Percentiles rank a stretch among this genome's conserved stretches.
These are phyloP conservation scores for Eucalyptus rudis DNA, from an alignment of 345 rosid species.

Conservation along the genomic window DNA sequence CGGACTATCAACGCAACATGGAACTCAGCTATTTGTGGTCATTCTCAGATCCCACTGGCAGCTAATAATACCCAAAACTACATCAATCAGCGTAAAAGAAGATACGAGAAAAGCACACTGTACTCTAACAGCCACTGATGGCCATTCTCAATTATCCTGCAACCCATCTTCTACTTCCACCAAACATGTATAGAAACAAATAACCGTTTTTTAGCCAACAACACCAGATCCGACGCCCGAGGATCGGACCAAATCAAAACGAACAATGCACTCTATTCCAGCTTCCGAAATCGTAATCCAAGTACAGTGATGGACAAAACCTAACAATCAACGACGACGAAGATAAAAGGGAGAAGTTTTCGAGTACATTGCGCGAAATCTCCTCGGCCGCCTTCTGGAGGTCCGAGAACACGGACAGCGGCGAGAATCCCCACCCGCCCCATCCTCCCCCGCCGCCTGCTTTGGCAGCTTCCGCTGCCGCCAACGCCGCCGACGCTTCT, in stretches of 20 bases:
- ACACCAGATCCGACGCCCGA: background rate
- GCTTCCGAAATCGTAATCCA: background rate
- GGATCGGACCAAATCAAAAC: background rate
- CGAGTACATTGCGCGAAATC: conserved; percentile 77
- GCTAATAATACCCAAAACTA: background rate
- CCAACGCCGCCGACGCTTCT: background rate
- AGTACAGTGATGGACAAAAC: background rate
- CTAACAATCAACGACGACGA: background rate
- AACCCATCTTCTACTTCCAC: background rate
- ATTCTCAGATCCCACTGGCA: background rate
- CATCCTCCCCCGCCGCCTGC: conserved; percentile 28
- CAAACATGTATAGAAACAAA: background rate
- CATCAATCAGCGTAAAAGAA: background rate
- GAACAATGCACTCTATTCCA: background rate
- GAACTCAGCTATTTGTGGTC: background rate
- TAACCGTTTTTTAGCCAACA: background rate
- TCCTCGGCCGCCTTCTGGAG: conserved; percentile 92
- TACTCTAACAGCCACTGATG: background rate
- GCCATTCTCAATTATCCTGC: background rate
- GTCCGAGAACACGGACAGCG: conserved; percentile 75
- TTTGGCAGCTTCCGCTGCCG: conserved; percentile 10
- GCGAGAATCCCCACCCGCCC: conserved; percentile 89
- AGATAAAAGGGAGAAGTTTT: background rate
- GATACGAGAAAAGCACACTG: background rate
- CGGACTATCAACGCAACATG: background rate